A percentile compares a stretch with the other conserved stretches of the same genome.
phyloP scores from a whole-genome alignment of 2,329 filamentous ascomycete genomes.

The Knoxdaviesia proteae region DNA sequence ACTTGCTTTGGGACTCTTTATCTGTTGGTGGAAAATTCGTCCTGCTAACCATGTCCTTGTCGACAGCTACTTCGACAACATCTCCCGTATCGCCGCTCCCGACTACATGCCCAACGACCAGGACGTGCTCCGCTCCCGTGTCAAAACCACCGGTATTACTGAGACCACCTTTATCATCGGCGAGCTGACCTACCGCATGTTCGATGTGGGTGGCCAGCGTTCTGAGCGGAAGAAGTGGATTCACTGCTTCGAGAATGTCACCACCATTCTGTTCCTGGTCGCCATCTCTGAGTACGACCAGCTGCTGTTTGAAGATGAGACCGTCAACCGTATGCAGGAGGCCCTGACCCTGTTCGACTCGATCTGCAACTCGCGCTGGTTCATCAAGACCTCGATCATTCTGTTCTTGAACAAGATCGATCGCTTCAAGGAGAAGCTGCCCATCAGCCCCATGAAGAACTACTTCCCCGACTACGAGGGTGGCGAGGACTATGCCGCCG shows the following conservation, averaged over 20 bases:
- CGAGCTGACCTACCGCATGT: constrained; percentile 90
- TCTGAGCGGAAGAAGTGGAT: constrained; percentile 99
- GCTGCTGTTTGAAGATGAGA: constrained; percentile 88
- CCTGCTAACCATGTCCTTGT: constrained; percentile 12
- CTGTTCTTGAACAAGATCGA: constrained; percentile 84
- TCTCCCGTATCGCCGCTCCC: constrained; percentile 70
- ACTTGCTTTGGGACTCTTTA: not conserved
- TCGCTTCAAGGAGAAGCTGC: constrained; percentile 71
- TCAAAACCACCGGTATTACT: constrained; percentile 94
- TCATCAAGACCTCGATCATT: constrained; percentile 77
- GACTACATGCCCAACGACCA: constrained; percentile 93
- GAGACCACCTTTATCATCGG: constrained; percentile 93
- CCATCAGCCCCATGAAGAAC: constrained; percentile 65
- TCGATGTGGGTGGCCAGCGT: constrained; percentile 87
- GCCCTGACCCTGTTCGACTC: constrained; percentile 72
- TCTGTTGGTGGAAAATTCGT: not conserved
- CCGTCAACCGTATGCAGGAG: constrained; percentile 86
- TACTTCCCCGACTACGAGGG: constrained; percentile 87
- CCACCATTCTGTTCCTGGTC: constrained; percentile 87
- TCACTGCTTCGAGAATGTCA: constrained; percentile 96
- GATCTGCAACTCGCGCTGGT: constrained; percentile 76
- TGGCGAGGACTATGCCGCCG: constrained; percentile 83
- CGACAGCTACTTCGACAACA: constrained; percentile 80
- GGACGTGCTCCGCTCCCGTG: constrained; percentile 84
- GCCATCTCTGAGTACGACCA: constrained; percentile 97